phyloP scores from a whole-genome alignment of 116 monocot species.

The Zostera marina region DNA sequence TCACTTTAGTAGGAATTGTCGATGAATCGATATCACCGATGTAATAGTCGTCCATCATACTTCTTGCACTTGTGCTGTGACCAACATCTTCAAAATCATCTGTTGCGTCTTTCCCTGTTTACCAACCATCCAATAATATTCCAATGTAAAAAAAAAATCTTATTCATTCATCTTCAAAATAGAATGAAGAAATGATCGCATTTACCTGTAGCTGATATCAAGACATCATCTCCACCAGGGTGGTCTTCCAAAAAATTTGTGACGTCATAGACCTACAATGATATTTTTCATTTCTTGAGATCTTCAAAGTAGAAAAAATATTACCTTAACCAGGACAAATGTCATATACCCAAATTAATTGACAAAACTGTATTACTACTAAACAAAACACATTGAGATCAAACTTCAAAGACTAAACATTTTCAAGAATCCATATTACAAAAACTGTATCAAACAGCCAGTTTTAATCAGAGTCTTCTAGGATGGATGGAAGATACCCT shows the following conservation, averaged over 20 bases:
- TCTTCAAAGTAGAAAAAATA: neutral
- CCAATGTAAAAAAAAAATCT: neutral
- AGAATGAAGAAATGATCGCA: neutral
- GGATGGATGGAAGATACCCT: too few relatives aligned
- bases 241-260: constrained; percentile 28
- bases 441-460: too few relatives aligned
- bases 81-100: constrained; percentile 60
- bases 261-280: constrained; percentile 18
- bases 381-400: too few relatives aligned
- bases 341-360: too few relatives aligned
- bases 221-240: constrained; percentile 26
- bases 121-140: too few relatives aligned
- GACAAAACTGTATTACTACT: too few relatives aligned
- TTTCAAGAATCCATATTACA: too few relatives aligned
- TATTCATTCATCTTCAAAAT: neutral
- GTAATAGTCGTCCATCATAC: constrained; percentile 43
- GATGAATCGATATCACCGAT: constrained; percentile 30
- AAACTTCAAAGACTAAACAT: too few relatives aligned
- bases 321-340: too few relatives aligned
- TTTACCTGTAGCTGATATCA: constrained; percentile 23
- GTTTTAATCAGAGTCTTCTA: too few relatives aligned
- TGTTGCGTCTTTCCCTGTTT: constrained; percentile 26
- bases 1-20: constrained; percentile 25
- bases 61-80: constrained; percentile 43
- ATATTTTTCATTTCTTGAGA: neutral